A percentile compares a stretch with the other conserved stretches of the same genome.
Conservation (phyloP, 2,329 filamentous ascomycete species). For the Colletotrichum godetiae region DNA sequence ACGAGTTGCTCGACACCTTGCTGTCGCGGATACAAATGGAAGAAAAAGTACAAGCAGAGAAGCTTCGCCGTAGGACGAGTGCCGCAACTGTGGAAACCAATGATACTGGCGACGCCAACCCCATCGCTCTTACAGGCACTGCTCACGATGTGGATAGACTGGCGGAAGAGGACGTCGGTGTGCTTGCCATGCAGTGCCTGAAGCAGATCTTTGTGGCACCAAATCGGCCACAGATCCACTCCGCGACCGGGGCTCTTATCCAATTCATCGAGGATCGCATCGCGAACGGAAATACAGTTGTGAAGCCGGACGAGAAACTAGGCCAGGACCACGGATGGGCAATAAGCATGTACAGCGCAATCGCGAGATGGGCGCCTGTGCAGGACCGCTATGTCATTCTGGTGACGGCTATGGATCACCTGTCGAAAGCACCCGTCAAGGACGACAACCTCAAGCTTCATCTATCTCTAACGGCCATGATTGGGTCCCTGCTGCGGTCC, state of each 20-base stretch:
- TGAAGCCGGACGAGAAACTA: conserved; percentile 59
- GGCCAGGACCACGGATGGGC: conserved; percentile 77
- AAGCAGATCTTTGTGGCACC: conserved; percentile 87
- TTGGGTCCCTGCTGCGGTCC: conserved; percentile 85
- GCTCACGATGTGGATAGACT: conserved; percentile 89
- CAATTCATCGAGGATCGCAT: conserved; percentile 77
- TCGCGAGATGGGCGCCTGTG: conserved; percentile 89
- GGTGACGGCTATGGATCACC: conserved; percentile 81
- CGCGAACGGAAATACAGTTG: conserved; percentile 60
- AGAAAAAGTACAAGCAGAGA: conserved; percentile 76
- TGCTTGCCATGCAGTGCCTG: conserved; percentile 86
- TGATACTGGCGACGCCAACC: conserved; percentile 74
- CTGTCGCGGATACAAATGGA: conserved; percentile 74
- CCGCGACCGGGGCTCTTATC: conserved; percentile 79
- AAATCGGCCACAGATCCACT: conserved; percentile 83
- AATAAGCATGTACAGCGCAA: conserved; percentile 81
- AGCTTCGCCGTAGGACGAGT: conserved; percentile 78
- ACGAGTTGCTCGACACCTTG: conserved; percentile 76
- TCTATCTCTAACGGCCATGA: conserved; percentile 79
- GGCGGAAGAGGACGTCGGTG: conserved; percentile 88
- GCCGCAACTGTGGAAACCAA: conserved; percentile 80
- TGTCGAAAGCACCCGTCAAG: conserved; percentile 74
- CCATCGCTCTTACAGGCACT: conserved; percentile 80
- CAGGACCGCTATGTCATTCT: conserved; percentile 95
- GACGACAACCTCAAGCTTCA: conserved; percentile 81